Conservation (phyloP, 73 alveolate genomes). For the Durusdinium trenchii region DNA sequence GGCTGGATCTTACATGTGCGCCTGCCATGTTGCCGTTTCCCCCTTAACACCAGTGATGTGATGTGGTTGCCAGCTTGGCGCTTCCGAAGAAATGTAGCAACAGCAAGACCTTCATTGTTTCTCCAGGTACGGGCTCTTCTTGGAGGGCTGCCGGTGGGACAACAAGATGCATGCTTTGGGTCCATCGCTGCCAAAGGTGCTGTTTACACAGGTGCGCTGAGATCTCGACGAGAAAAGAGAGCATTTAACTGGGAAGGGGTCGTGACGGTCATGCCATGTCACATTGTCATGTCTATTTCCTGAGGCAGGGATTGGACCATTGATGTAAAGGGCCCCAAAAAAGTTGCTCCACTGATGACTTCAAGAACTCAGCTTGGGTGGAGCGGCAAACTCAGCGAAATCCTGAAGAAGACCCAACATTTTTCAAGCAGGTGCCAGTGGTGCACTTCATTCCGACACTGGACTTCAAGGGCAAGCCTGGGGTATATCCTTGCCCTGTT, state of each 20-base stretch:
- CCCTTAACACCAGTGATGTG: too few relatives aligned
- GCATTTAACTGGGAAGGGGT: not conserved
- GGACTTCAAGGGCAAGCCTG: constrained; percentile 96
- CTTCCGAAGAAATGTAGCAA: not conserved
- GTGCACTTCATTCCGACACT: constrained; percentile 98
- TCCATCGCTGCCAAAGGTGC: constrained; percentile 98
- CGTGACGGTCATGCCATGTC: not conserved
- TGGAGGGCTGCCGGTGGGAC: constrained; percentile 99
- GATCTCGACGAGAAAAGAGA: not conserved
- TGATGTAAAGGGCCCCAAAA: not conserved
- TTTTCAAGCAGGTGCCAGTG: constrained; percentile 98
- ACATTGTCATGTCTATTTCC: not conserved
- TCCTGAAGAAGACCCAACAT: not conserved
- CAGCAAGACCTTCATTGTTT: constrained; percentile 96
- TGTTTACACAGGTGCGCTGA: constrained; percentile 81
- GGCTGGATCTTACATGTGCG: constrained; percentile 97
- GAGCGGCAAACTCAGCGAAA: not conserved
- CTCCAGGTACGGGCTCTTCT: constrained; percentile 99
- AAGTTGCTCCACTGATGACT: not conserved
- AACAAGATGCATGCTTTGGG: constrained; percentile 98
- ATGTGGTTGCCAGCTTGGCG: too few relatives aligned
- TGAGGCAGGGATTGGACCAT: not conserved
- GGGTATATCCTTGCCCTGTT: constrained; percentile 99
- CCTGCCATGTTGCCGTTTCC: not conserved
- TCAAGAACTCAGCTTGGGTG: not conserved